These are phyloP conservation scores for Monosporascus ibericus DNA, from an alignment of 2,329 filamentous ascomycete genomes.

Conservation along the genomic window DNA sequence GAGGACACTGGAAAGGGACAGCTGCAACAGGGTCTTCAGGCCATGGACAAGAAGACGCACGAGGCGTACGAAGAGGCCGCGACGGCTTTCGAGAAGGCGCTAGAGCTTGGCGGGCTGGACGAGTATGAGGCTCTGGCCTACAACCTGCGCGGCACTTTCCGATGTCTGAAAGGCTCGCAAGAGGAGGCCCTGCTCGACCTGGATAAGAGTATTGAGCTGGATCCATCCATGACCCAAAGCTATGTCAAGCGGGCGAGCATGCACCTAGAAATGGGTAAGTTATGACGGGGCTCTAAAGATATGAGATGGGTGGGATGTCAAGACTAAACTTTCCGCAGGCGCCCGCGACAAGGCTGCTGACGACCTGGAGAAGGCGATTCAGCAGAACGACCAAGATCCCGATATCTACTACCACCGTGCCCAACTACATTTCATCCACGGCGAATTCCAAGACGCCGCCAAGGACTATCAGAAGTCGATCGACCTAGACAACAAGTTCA, in stretches of 20 bases:
- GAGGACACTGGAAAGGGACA: slow-evolving; percentile 79
- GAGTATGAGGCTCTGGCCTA: slow-evolving; percentile 86
- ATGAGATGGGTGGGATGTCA: not conserved
- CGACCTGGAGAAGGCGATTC: slow-evolving; percentile 81
- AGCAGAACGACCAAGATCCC: slow-evolving; percentile 80
- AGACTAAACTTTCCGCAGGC: slow-evolving; percentile 38
- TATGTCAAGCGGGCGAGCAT: slow-evolving; percentile 99
- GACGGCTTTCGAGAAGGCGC: slow-evolving; percentile 76
- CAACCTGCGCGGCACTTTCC: slow-evolving; percentile 95
- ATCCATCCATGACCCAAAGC: slow-evolving; percentile 84
- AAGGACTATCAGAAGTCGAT: slow-evolving; percentile 99
- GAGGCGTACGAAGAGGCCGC: slow-evolving; percentile 90
- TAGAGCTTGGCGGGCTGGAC: slow-evolving; percentile 74
- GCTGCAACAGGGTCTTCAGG: slow-evolving; percentile 74
- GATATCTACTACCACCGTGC: slow-evolving; percentile 99
- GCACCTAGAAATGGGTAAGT: slow-evolving; percentile 82
- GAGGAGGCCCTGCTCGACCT: slow-evolving; percentile 76
- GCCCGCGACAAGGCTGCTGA: slow-evolving; percentile 79
- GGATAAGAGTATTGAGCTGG: slow-evolving; percentile 86
- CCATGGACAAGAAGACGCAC: slow-evolving; percentile 78
- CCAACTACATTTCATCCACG: slow-evolving; percentile 95
- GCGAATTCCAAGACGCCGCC: slow-evolving; percentile 85
- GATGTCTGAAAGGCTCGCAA: slow-evolving; percentile 85
- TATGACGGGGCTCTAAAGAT: not conserved
- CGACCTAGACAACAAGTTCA: slow-evolving; percentile 90